Evolutionary conservation across 75 land plant genomes (phyloP), one percentile per base, ranked within the genome.

Genomic region (Ceratopteris richardii): DNA sequence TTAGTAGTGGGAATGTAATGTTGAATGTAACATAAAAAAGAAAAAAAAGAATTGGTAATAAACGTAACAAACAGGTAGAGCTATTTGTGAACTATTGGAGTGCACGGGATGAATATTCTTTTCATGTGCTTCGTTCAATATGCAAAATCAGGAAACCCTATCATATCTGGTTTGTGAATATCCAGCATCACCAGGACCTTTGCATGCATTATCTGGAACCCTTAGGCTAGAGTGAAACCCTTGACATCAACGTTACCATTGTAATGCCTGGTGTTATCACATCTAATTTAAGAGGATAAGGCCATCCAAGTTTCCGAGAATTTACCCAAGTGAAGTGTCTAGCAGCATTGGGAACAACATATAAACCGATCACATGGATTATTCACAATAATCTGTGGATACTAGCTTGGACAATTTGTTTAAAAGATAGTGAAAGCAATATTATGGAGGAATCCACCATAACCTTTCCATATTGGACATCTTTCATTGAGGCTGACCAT

Each of bases 101-200:
- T n/a, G n/a, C n/a, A n/a, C n/a, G n/a, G n/a, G n/a, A n/a, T n/a
- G n/a, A n/a, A n/a, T n/a, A n/a, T n/a, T n/a, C n/a, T n/a, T n/a
- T n/a, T n/a, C n/a, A n/a, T n/a, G n/a, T n/a, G n/a, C n/a, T n/a
- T n/a, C n/a, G n/a, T n/a, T n/a, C n/a, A n/a, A n/a, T n/a, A n/a
- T n/a, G n/a, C n/a, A n/a, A n/a, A n/a, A n/a, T n/a, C n/a, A n/a
- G n/a, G n/a, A n/a, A n/a, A n/a, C n/a, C n/a, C n/a, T n/a, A n/a
- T n/a, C n/a, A n/a, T n/a, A n/a, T n/a, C n/a, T n/a, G n/a, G n/a
- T n/a, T n/a, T n/a, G 96, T 54, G 75, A 63, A 37, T 95, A 95
- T 26, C 29, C 84, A 27, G 71, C 88, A 50, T 86, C 99, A n/a
- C 90, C 90, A 81, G 83, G 88, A 44, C 97, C 99, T 63, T 47